Percentiles rank a stretch among this genome's conserved stretches.
Evolutionary conservation across 495 filamentous ascomycete species (phyloP).

Genomic region (Geopyxis carbonaria): DNA sequence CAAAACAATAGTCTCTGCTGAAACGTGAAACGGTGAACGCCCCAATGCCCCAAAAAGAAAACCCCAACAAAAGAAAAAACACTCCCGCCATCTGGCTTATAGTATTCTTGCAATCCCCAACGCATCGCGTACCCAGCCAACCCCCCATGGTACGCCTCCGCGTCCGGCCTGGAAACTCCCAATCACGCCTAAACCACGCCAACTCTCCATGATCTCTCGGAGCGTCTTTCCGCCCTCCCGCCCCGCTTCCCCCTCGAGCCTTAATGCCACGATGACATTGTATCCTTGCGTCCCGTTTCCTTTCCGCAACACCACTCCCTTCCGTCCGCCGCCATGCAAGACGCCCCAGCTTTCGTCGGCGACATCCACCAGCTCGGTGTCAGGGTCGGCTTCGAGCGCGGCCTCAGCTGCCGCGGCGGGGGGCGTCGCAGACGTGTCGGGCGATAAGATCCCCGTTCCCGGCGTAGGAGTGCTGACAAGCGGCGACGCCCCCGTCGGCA

Average conservation of each 20-base stretch:
- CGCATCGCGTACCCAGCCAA: too few species aligned
- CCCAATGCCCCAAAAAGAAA: too few species aligned
- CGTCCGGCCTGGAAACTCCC: constrained; percentile 45
- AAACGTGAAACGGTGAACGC: too few species aligned
- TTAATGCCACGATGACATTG: too few species aligned
- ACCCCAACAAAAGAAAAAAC: too few species aligned
- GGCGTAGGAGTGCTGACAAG: constrained; percentile 25
- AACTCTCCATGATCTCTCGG: constrained; percentile 56
- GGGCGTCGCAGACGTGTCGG: constrained; percentile 36
- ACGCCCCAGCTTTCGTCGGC: constrained; percentile 71
- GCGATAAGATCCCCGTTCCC: constrained; percentile 38
- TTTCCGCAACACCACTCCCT: constrained; percentile 56
- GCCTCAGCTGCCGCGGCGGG: constrained; percentile 40
- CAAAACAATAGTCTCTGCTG: too few species aligned
- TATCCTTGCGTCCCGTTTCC: constrained; percentile 42
- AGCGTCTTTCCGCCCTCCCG: constrained; percentile 46
- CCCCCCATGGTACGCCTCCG: constrained; percentile 50
- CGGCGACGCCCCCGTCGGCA: constrained; percentile 12
- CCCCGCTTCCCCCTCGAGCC: constrained; percentile 44
- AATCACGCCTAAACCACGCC: constrained; percentile 50
- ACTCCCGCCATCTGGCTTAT: too few species aligned
- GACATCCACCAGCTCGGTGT: constrained; percentile 57
- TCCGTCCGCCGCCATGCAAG: constrained; percentile 47
- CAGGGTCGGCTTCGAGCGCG: constrained; percentile 42
- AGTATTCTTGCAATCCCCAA: too few species aligned